A percentile compares a stretch with the other conserved stretches of the same genome.
These are phyloP conservation scores for Neofusicoccum cordaticola DNA, from an alignment of 2,329 filamentous ascomycete genomes.

Conservation along the genomic window DNA sequence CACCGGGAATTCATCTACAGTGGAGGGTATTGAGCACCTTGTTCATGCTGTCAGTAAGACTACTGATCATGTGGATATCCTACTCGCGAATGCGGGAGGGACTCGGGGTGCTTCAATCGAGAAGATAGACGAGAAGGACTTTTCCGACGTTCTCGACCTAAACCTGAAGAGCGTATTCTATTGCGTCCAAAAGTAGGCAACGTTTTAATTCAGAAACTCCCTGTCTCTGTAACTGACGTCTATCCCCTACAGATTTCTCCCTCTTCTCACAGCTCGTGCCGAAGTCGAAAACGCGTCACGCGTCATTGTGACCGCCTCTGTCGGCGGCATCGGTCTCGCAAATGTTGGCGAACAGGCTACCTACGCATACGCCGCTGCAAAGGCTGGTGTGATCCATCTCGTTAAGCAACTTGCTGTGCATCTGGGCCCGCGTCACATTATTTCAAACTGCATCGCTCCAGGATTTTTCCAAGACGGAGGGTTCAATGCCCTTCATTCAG, in stretches of 20 bases:
- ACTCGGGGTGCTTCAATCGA: too few relatives aligned
- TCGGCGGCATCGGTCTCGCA: slow-evolving; percentile 35
- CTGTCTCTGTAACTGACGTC: not conserved
- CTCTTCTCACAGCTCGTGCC: slow-evolving; percentile 34
- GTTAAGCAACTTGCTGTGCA: slow-evolving; percentile 39
- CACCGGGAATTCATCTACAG: too few relatives aligned
- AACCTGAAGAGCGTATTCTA: slow-evolving; percentile 43
- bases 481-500: slow-evolving; percentile 38
- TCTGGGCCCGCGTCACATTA: slow-evolving; percentile 33
- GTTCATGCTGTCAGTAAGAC: too few relatives aligned
- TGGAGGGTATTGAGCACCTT: too few relatives aligned
- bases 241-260: slow-evolving; percentile 28
- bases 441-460: slow-evolving; percentile 37
- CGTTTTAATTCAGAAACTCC: not conserved
- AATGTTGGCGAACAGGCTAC: slow-evolving; percentile 38
- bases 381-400: slow-evolving; percentile 40
- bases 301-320: slow-evolving; percentile 38
- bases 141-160: slow-evolving; percentile 37
- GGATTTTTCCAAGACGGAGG: slow-evolving; percentile 38
- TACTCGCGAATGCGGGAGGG: too few relatives aligned
- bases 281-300: slow-evolving; percentile 34
- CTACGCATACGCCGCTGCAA: slow-evolving; percentile 41
- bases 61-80: too few relatives aligned
- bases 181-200: slow-evolving; percentile 32
- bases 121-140: too few relatives aligned